phyloP scores from a whole-genome alignment of 2,329 filamentous ascomycete genomes.

The Ophiobolus disseminans region DNA sequence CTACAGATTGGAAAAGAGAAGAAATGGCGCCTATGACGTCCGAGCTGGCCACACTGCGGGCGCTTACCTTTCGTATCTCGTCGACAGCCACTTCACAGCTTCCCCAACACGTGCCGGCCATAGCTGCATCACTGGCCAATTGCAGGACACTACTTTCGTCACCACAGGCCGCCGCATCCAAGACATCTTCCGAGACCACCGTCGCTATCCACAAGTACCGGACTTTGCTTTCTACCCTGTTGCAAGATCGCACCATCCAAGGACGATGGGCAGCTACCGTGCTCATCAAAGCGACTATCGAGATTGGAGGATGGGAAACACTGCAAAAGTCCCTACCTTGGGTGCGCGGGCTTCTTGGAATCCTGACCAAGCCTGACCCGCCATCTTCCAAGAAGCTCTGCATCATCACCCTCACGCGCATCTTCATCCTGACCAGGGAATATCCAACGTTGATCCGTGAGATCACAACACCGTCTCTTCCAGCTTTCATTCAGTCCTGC shows the following conservation, averaged over 20 bases:
- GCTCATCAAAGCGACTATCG: slow-evolving; percentile 79
- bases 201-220: slow-evolving; percentile 83
- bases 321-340: slow-evolving; percentile 76
- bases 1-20: background rate
- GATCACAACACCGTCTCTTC: slow-evolving; percentile 82
- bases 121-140: slow-evolving; percentile 64
- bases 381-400: slow-evolving; percentile 76
- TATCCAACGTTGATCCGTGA: slow-evolving; percentile 85
- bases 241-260: slow-evolving; percentile 77
- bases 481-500: slow-evolving; percentile 75
- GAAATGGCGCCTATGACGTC: slow-evolving; percentile 35
- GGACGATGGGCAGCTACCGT: slow-evolving; percentile 80
- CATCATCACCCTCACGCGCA: slow-evolving; percentile 78
- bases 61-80: slow-evolving; percentile 72
- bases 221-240: slow-evolving; percentile 75
- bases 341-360: slow-evolving; percentile 76
- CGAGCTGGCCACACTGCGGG: slow-evolving; percentile 41
- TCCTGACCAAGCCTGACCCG: slow-evolving; percentile 83
- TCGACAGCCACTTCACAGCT: slow-evolving; percentile 76
- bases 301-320: slow-evolving; percentile 84
- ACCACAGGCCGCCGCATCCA: slow-evolving; percentile 63
- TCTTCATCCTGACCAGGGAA: slow-evolving; percentile 82
- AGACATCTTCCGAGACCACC: slow-evolving; percentile 69
- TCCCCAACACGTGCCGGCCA: slow-evolving; percentile 72
- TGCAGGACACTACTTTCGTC: slow-evolving; percentile 68